These are phyloP conservation scores for Rutstroemia sp. DNA, from an alignment of 2,329 filamentous ascomycete species.

Conservation along the genomic window DNA sequence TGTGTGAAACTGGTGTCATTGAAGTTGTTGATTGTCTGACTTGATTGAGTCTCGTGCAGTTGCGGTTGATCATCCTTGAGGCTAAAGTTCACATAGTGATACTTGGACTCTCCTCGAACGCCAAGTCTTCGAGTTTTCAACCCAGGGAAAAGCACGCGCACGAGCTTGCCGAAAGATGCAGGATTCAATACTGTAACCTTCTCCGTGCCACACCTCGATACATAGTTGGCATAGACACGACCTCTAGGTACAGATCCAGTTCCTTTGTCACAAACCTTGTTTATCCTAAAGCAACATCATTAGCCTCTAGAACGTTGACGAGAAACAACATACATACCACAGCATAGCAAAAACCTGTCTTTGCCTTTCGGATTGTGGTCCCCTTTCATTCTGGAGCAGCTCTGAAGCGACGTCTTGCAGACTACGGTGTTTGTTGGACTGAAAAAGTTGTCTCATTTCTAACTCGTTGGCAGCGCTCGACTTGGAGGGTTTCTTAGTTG, in stretches of 20 bases:
- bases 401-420: constrained; percentile 68
- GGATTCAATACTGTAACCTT: constrained; percentile 93
- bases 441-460: constrained; percentile 69
- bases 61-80: constrained; percentile 45
- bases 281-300: constrained; percentile 49
- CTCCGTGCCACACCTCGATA: constrained; percentile 84
- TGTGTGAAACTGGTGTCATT: constrained; percentile 43
- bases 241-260: constrained; percentile 86
- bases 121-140: constrained; percentile 88
- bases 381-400: constrained; percentile 71
- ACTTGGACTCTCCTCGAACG: constrained; percentile 94
- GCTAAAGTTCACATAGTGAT: constrained; percentile 77
- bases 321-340: constrained; percentile 50
- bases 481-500: constrained; percentile 50
- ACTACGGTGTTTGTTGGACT: constrained; percentile 58
- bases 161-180: constrained; percentile 94
- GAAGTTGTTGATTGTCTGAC: constrained; percentile 41
- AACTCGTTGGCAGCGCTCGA: constrained; percentile 74
- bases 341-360: constrained; percentile 86
- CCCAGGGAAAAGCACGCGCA: constrained; percentile 90
- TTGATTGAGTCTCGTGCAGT: constrained; percentile 34
- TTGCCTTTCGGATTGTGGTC: constrained; percentile 73
- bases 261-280: constrained; percentile 62
- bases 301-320: constrained; percentile 5
- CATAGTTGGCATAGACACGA: constrained; percentile 92